Base-by-base conservation (phyloP, 768 basidiomycete species). In the Fomitopsis pulvina region DNA sequence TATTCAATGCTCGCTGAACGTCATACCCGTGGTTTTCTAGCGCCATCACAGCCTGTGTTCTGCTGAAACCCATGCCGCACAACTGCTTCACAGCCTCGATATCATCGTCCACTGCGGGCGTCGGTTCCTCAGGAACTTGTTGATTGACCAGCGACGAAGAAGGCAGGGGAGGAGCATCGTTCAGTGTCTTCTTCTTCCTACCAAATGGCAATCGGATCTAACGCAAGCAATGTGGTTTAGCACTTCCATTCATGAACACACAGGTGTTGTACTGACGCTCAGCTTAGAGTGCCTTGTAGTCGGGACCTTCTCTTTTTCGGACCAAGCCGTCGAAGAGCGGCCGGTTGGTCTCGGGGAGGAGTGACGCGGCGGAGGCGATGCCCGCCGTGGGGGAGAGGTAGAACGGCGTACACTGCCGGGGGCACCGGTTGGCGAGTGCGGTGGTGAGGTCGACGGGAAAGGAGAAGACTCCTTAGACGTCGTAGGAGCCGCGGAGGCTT, bases 11-110 rank as follows among this genome's bases (percentile, higher is more conserved):
- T 60, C 74, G 79, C 58, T 73, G 83, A 30, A 95, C 77, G 63
- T 93, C 85, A 60, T 95, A 96, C 48, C 81, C 83, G 61, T 87
- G 74, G 50, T 78, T 82, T 66, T 95, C 94, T 5, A 98, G 73
- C 11, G 94, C 92, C 11, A 76, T 76, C 6, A 97, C 79, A 0
- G 91, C 89, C 63, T 93, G 83, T 14, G 71, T 66, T 37, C 94
- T 79, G 53, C 78, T 83, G 72, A 98, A 97, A 22, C 95, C 95
- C 93, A 97, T 96, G 18, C 76, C 78, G 41, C 81, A 82, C 34
- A 98, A 71, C 61, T 87, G 83, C 60, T 83, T 87, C 20, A 93
- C 86, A 1, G 83, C 70, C 53, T 83, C 81, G 11, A 83, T 80
- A 51, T 92, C 87, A 54, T 87, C 87, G 25, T 81, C 83, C 11